A percentile compares a stretch with the other conserved stretches of the same genome.
These are phyloP conservation scores for Solanum appendiculatum DNA, from an alignment of 257 asterid species.

Conservation along the genomic window DNA sequence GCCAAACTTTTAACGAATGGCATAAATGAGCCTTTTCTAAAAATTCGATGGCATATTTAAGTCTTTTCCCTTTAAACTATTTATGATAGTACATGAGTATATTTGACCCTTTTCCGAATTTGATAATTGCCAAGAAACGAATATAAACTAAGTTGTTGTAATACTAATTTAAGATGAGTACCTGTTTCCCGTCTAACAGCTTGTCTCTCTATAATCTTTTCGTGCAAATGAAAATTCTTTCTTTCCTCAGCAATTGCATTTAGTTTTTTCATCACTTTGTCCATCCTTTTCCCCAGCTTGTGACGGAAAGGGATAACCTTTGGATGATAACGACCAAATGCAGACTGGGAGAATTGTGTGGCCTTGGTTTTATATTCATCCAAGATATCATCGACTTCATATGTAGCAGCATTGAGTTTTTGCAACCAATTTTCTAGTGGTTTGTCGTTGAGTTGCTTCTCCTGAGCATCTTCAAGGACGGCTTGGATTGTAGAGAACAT, in stretches of 20 bases:
- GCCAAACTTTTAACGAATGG: no score
- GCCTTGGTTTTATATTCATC: not conserved
- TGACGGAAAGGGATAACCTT: not conserved
- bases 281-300: conserved; percentile 11
- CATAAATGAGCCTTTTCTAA: no score
- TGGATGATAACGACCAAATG: not conserved
- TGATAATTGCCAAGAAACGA: not conserved
- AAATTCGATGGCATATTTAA: no score
- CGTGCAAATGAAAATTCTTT: conserved; percentile 4
- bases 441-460: not conserved
- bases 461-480: not conserved
- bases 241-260: conserved; percentile 10
- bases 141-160: not conserved
- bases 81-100: not conserved
- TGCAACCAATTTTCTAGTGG: not conserved
- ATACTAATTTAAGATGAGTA: not conserved
- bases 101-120: rapidly evolving
- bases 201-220: not conserved
- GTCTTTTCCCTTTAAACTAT: no score
- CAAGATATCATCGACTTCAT: not conserved
- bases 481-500: not conserved
- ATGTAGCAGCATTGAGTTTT: not conserved
- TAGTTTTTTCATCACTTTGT: not conserved
- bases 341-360: not conserved
- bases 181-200: not conserved